Conservation (phyloP, 2,329 filamentous ascomycete species). For the Colletotrichum lini region DNA sequence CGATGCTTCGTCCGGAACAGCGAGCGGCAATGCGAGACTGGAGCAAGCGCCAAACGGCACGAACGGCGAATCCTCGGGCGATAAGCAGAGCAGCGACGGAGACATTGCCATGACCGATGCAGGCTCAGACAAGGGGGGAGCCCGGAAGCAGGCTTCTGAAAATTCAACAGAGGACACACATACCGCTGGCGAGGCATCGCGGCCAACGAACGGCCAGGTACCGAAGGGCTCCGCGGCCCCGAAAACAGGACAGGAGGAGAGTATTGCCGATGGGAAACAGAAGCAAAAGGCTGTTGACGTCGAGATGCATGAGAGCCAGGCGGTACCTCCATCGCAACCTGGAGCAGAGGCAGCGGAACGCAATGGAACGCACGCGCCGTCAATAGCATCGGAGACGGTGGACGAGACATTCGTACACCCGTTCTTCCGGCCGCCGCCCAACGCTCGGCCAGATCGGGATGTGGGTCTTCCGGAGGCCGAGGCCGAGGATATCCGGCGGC, state of each 20-base stretch:
- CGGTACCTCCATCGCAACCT: slow-evolving; percentile 5
- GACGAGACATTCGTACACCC: slow-evolving; percentile 77
- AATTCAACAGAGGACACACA: slow-evolving; percentile 22
- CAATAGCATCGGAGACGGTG: slow-evolving; percentile 43
- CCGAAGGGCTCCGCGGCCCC: background rate
- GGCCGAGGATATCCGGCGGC: slow-evolving; percentile 82
- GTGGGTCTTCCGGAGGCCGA: slow-evolving; percentile 80
- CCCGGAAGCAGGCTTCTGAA: slow-evolving; percentile 12
- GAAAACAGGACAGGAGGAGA: slow-evolving; percentile 38
- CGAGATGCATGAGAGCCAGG: slow-evolving; percentile 23
- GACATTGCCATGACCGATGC: slow-evolving; percentile 46
- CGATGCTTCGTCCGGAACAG: slow-evolving; percentile 25
- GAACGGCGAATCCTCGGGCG: slow-evolving; percentile 44
- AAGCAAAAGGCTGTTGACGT: slow-evolving; percentile 38
- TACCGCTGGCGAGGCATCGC: slow-evolving; percentile 44
- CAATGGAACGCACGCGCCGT: slow-evolving; percentile 35
- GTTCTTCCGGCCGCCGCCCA: slow-evolving; percentile 77
- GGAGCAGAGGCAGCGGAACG: background rate
- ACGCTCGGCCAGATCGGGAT: slow-evolving; percentile 76
- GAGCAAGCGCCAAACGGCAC: slow-evolving; percentile 39
- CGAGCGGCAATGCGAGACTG: slow-evolving; percentile 42
- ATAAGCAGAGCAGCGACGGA: slow-evolving; percentile 37
- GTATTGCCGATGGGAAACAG: slow-evolving; percentile 27
- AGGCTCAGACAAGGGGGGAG: slow-evolving; percentile 22
- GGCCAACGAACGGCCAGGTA: slow-evolving; percentile 22